Percentiles rank a stretch among this genome's conserved stretches.
These are phyloP conservation scores for Calocera cornea DNA, from an alignment of 768 basidiomycete species.

Conservation along the genomic window DNA sequence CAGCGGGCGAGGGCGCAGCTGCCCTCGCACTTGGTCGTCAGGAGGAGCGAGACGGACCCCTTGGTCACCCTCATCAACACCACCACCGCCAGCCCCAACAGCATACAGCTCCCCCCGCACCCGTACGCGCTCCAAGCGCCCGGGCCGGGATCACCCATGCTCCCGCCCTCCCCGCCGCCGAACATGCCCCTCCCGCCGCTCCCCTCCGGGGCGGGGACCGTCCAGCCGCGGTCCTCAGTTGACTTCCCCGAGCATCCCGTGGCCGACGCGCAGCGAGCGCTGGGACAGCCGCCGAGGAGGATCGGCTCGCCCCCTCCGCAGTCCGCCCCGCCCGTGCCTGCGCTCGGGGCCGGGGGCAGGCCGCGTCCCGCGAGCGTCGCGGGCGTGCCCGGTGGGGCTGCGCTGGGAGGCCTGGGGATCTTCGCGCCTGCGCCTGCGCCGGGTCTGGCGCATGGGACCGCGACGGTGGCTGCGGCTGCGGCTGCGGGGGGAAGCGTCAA, in stretches of 20 bases:
- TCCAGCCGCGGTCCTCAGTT: not conserved
- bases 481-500: too few relatives aligned
- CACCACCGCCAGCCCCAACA: too few relatives aligned
- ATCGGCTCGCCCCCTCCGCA: not conserved
- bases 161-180: not conserved
- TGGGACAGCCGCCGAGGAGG: not conserved
- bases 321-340: not conserved
- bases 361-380: too few relatives aligned
- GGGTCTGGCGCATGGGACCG: not conserved
- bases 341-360: not conserved
- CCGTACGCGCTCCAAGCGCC: not conserved
- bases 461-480: not conserved
- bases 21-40: not conserved
- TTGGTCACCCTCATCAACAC: too few relatives aligned
- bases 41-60: constrained; percentile 2
- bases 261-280: not conserved
- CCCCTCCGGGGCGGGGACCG: not conserved
- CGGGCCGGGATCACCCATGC: not conserved
- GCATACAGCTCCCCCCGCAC: too few relatives aligned
- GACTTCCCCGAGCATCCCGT: not conserved
- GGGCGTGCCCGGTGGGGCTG: too few relatives aligned
- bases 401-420: not conserved
- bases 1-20: too few relatives aligned
- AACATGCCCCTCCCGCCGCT: not conserved
- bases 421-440: not conserved